Base-by-base conservation (phyloP, 2,329 filamentous ascomycete species). In the Madurella mycetomatis region DNA sequence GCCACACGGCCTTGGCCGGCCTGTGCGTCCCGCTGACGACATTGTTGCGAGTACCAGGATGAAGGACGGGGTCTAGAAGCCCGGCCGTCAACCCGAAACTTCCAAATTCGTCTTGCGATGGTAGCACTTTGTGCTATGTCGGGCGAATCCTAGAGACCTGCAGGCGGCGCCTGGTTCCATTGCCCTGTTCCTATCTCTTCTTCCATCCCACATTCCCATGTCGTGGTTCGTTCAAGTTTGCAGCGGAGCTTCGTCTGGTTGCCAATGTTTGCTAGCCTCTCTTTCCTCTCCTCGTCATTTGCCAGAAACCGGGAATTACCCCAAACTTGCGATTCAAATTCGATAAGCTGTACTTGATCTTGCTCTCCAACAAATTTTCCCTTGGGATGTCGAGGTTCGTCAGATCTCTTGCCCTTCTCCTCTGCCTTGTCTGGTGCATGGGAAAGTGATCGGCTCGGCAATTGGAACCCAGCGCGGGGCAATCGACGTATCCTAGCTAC, bases 341-440 rank as follows among this genome's bases (percentile, higher is more conserved):
- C 25, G 7, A 25, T 25, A 4, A 4, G 25, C 25, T 25, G 25
- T 25, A 25, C 25, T 25, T 7, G 25, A 25, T 25, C 25, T 25
- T 25, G 25, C 7, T 25, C 25, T 25, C 25, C 4, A 25, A 25
- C 4, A 25, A 25, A 25, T 5, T 37, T 11, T 37, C 39, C n/a
- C 41, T n/a, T 34, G 45, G 49, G 42, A 61, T 61, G 59, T 59
- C 57, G 30, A 57, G 59, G 50, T 19, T 61, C 30, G 32, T 59
- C 46, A 49, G 57, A 44, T 59, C 59, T 42, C 57, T 57, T 41
- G 41, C 45, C 40, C 51, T 61, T 44, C 59, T 57, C 53, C 53
- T 59, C 32, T 61, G 59, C 53, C 59, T 61, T 41, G 46, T 61
- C 30, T 61, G 59, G 54, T 61, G 59, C 55, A 42, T 61, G 19